Evolutionary conservation across 768 basidiomycete genomes (phyloP), one percentile per base, ranked within the genome.

Genomic region (Pisolithus tinctorius): DNA sequence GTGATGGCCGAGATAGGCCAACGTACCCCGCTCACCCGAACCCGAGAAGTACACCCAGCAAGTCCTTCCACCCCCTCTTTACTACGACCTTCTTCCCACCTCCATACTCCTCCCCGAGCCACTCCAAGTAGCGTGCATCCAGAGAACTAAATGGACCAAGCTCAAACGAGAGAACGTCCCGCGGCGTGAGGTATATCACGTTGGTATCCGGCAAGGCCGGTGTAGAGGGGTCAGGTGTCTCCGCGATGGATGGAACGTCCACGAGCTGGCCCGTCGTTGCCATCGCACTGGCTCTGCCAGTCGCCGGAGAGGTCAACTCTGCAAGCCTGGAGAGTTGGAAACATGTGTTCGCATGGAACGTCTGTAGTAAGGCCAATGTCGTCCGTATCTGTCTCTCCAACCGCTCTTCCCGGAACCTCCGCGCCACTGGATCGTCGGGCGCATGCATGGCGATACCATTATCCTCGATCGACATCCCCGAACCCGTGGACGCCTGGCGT

Each of bases 71-170:
- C 2, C 75, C 70, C 16, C 74, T 62, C 53, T 65, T 69, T 38
- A 78, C 74, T 27, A 69, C 62, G 29, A 76, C 64, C 47, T 58
- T 60, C 7, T 57, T 55, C 0, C 76, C 74, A 2, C 73, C 73
- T 4, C 75, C 81, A 52, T 86, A 86, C 65, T 87, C 84, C 47
- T 75, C 74, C 1, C 74, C 79, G 16, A 93, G 70, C 86, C 87
- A 91, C 62, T 88, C 86, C 31, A 90, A 68, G 62, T 90, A 91
- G 40, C 71, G 73, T n/a, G 76, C 82, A 55, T 92, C 89, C 44
- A 83, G 61, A 4, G 72, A 69, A 60, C 88, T 92, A 52, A 88
- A 67, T 6, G 88, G 83, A 1, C 87, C 84, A 0, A 92, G 75
- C 62, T 86, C 86, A 44, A 92, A 82, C 13, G 79, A 71, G 10